Evolutionary conservation across 441 rosid species (phyloP).

Genomic region (Breynia disticha): DNA sequence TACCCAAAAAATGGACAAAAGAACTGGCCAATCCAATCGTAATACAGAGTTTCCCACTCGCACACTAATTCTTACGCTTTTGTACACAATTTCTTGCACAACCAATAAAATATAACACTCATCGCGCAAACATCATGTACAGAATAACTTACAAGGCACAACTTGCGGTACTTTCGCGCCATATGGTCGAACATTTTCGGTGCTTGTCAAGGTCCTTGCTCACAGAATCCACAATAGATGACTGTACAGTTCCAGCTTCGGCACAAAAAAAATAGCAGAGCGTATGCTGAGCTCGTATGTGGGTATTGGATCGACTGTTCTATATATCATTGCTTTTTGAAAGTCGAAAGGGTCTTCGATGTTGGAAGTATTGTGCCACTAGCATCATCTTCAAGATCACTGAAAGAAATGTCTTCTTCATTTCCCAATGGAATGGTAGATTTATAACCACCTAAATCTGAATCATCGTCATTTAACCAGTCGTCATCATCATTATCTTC

Average conservation of each 20-base stretch:
- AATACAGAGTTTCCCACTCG: background rate
- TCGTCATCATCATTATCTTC: conserved; percentile 79
- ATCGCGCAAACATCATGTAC: conserved; percentile 21
- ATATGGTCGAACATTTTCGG: conserved; percentile 2
- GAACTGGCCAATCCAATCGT: background rate
- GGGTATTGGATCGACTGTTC: conserved; percentile 1
- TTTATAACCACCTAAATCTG: conserved; percentile 39
- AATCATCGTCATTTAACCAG: conserved; percentile 75
- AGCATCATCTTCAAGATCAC: conserved; percentile 86
- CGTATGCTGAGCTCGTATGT: conserved; percentile 4
- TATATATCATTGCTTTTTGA: conserved; percentile 18
- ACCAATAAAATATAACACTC: background rate
- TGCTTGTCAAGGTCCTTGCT: conserved; percentile 2
- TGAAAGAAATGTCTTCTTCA: conserved; percentile 83
- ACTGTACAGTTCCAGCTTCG: conserved; percentile 4
- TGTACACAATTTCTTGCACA: conserved; percentile 6
- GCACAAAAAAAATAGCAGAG: conserved; percentile 15
- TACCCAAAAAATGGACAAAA: background rate
- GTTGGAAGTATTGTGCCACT: conserved; percentile 36
- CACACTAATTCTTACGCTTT: conserved; percentile 4
- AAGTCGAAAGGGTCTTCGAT: conserved; percentile 23
- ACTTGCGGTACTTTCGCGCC: background rate
- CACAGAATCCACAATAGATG: conserved; percentile 6
- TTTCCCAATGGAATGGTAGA: conserved; percentile 36
- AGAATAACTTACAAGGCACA: conserved; percentile 7